A percentile compares a stretch with the other conserved stretches of the same genome.
phyloP scores from a whole-genome alignment of 1,284 basidiomycete species.

The Boletus holoroseus region DNA sequence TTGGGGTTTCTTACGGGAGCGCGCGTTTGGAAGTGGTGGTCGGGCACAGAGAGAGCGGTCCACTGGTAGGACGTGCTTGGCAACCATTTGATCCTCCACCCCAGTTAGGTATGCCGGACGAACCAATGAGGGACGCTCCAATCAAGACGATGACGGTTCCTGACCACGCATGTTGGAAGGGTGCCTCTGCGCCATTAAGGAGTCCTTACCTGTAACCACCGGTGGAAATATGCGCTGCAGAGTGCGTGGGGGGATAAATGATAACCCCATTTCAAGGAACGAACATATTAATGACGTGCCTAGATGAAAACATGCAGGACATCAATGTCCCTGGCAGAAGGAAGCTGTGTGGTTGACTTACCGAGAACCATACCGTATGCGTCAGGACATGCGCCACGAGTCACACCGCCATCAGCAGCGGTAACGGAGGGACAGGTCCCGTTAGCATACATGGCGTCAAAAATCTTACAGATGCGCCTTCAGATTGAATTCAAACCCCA shows the following conservation, averaged over 20 bases:
- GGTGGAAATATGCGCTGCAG: conserved; percentile 76
- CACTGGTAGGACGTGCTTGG: conserved; percentile 49
- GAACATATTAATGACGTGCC: conserved; percentile 77
- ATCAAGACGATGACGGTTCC: conserved; percentile 74
- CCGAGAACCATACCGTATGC: conserved; percentile 76
- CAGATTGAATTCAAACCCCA: conserved; percentile 43
- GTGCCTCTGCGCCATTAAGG: background rate
- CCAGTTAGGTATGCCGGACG: conserved; percentile 76
- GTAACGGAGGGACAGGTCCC: conserved; percentile 69
- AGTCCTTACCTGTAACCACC: conserved; percentile 60
- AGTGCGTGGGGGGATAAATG: conserved; percentile 62
- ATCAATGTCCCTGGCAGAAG: background rate
- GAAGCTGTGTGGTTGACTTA: conserved; percentile 20
- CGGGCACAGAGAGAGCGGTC: conserved; percentile 67
- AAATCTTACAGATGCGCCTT: conserved; percentile 45
- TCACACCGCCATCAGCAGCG: conserved; percentile 54
- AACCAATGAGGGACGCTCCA: conserved; percentile 69
- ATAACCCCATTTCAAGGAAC: conserved; percentile 74
- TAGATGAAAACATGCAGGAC: conserved; percentile 19
- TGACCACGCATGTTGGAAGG: conserved; percentile 18
- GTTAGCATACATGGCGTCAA: conserved; percentile 70
- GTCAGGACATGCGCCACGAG: conserved; percentile 66
- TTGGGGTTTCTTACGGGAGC: conserved; percentile 30
- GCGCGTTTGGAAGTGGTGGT: conserved; percentile 58
- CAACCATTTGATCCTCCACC: conserved; percentile 77